phyloP scores from a whole-genome alignment of 306 rosid species.

The Gleditsia sinensis region DNA sequence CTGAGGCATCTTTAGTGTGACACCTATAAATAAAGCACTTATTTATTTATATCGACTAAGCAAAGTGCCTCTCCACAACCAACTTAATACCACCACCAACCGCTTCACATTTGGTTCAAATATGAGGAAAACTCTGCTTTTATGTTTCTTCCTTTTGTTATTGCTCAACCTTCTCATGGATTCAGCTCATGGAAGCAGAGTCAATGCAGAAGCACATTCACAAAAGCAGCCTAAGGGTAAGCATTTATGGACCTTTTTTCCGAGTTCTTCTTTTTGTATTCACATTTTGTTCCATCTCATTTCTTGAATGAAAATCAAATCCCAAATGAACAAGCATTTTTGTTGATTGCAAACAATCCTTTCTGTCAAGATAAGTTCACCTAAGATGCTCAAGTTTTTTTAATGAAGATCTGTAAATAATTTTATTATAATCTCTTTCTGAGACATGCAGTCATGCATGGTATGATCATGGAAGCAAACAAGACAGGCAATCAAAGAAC shows the following conservation, averaged over 20 bases:
- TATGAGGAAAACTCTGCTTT: slow-evolving; percentile 18
- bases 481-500: slow-evolving; percentile 29
- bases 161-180: slow-evolving; percentile 30
- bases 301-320: slow-evolving; percentile 3
- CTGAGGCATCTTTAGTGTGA: not conserved
- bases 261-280: not conserved
- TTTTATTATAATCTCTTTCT: not conserved
- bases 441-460: slow-evolving; percentile 33
- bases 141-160: slow-evolving; percentile 35
- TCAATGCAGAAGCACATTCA: not conserved
- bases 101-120: not conserved
- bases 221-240: slow-evolving; percentile 39
- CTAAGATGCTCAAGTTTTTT: too few relatives aligned
- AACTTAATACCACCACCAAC: not conserved
- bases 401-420: too few relatives aligned
- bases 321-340: not conserved
- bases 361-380: not conserved
- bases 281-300: not conserved
- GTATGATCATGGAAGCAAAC: slow-evolving; percentile 19
- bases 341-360: not conserved
- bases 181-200: slow-evolving; percentile 35
- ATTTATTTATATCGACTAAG: not conserved
- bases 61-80: not conserved
- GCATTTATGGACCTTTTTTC: not conserved
- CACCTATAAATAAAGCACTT: slow-evolving; percentile 25